Percentiles rank a stretch among this genome's conserved stretches.
phyloP scores from a whole-genome alignment of 1,139 yeast genomes.

The Meyerozyma carpophila region DNA sequence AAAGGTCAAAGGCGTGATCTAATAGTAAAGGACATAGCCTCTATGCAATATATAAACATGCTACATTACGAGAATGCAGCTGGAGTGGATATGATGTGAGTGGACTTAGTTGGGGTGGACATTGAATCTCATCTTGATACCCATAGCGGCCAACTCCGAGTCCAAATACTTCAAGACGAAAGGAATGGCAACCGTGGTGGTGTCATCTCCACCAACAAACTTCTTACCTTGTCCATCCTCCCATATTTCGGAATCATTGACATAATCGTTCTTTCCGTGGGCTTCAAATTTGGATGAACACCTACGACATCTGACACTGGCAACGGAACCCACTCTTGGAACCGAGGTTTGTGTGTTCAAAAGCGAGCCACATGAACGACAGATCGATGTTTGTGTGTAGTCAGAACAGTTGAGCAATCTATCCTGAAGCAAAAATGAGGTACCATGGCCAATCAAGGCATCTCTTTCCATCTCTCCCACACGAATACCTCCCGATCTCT shows the following conservation, averaged over 20 bases:
- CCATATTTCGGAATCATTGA: conserved; percentile 82
- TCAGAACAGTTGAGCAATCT: conserved; percentile 94
- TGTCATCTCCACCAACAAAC: conserved; percentile 86
- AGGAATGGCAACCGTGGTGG: conserved; percentile 94
- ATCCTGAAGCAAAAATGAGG: conserved; percentile 93
- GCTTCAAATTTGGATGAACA: conserved; percentile 67
- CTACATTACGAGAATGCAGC: not conserved
- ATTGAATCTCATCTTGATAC: conserved; percentile 85
- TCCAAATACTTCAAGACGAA: conserved; percentile 93
- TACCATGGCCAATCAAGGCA: conserved; percentile 97
- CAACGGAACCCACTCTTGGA: conserved; percentile 80
- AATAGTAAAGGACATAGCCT: not conserved
- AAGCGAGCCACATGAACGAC: conserved; percentile 92
- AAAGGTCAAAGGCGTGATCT: not conserved
- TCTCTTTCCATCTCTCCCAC: conserved; percentile 99
- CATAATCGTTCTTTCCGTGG: conserved; percentile 36
- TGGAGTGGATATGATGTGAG: too few species aligned
- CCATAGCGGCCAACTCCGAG: conserved; percentile 97
- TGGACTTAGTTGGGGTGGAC: conserved; percentile 51
- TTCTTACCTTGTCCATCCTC: conserved; percentile 94
- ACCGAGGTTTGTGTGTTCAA: conserved; percentile 86
- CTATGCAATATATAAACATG: conserved; percentile 1
- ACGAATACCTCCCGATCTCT: conserved; percentile 99
- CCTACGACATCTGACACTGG: conserved; percentile 82
- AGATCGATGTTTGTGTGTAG: conserved; percentile 84